Evolutionary conservation across 2,329 filamentous ascomycete species (phyloP).

Genomic region (Aspergillus oerlinghausenensis): DNA sequence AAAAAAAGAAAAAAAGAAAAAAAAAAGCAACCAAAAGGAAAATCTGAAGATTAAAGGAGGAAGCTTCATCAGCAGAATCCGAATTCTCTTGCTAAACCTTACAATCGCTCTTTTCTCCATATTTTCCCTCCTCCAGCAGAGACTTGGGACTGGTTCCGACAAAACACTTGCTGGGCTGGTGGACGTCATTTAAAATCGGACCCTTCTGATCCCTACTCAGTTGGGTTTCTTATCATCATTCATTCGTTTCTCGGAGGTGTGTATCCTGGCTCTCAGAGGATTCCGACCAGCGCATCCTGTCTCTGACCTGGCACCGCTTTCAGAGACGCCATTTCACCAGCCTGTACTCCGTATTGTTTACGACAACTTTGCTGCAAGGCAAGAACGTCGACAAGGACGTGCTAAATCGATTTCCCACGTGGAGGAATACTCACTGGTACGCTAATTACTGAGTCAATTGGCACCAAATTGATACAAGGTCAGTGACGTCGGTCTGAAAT

Average conservation of each 20-base stretch:
- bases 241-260: not conserved
- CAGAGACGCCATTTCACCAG: not conserved
- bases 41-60: slow-evolving; percentile 8
- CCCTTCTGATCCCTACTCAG: slow-evolving; percentile 1
- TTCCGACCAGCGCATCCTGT: not conserved
- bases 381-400: not conserved
- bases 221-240: slow-evolving; percentile 4
- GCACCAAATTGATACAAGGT: not conserved
- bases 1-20: slow-evolving; percentile 2
- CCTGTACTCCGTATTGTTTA: not conserved
- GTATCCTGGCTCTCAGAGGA: not conserved
- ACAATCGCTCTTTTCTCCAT: slow-evolving; percentile 8
- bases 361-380: not conserved
- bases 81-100: not conserved
- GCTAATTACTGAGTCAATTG: not conserved
- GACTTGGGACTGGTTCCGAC: slow-evolving; percentile 16
- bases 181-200: slow-evolving; percentile 12
- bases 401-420: not conserved
- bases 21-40: not conserved
- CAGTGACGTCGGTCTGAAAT: not conserved
- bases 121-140: slow-evolving; percentile 18
- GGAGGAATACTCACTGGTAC: not conserved
- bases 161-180: slow-evolving; percentile 30
- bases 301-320: not conserved
- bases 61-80: slow-evolving; percentile 4